Evolutionary conservation across 2,329 filamentous ascomycete species (phyloP), one percentile per base, ranked within the genome.

Genomic region (Penicillium sp.): DNA sequence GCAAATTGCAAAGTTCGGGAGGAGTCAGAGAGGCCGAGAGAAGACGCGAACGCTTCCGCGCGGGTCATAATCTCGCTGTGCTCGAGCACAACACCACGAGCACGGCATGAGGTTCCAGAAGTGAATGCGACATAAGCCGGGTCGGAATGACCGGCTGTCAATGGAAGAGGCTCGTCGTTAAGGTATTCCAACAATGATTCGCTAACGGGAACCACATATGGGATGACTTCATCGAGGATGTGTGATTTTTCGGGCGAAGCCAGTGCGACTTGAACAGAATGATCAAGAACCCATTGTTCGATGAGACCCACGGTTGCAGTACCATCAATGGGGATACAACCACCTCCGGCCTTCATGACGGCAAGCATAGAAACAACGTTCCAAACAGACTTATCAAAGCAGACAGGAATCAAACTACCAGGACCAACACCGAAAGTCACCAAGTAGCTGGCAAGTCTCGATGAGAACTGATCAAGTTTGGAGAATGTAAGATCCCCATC

Each of bases 1-100:
- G 71, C 66, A 46, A 73, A 74, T 42, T 77, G 72, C 5, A 72
- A 54, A 3, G 65, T 59, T 9, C 64, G 55, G 0, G 65, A 65
- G 5, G 52, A 38, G 26, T 57, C 42, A 8, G 45, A 47, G 12
- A 66, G 43, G 1, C 50, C 44, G n/a, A 64, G 44, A 1, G 52
- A 58, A 7, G 54, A 54, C n/a, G 60, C 61, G 36, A 66, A 63
- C 3, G 54, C 50, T 24, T 54, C 57, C 5, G 64, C 64, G 33
- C 66, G 61, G 3, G 60, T 63, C 41, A 64, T 56, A 5, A 69
- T 52, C 2, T 59, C 52, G 9, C 51, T 39, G 49, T 74, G 71
- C 13, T 66, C 59, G 25, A 73, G 63, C n/a, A 71, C 53, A 28
- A 71, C 61, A 2, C 59, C 63, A 39, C 68, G 69, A 0, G 69